phyloP scores from a whole-genome alignment of 805 yeast genomes.

The Myxozyma mucilagina region DNA sequence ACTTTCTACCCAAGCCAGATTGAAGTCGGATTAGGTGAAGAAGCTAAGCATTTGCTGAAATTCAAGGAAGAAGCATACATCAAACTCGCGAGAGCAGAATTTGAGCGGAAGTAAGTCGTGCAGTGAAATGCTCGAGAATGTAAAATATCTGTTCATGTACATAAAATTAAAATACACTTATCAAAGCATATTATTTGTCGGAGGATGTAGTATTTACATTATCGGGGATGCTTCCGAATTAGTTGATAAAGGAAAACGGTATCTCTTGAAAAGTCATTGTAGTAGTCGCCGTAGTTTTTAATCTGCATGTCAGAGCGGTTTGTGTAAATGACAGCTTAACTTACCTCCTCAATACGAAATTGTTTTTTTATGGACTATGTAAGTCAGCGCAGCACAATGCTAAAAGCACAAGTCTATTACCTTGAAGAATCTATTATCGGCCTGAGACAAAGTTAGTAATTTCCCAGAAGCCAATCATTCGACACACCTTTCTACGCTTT shows the following conservation, averaged over 20 bases:
- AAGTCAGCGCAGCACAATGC: neutral
- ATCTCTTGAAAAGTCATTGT: conserved; percentile 16
- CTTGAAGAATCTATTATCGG: conserved; percentile 42
- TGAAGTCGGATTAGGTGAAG: conserved; percentile 68
- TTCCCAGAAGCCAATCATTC: too few species aligned
- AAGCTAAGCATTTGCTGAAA: conserved; percentile 65
- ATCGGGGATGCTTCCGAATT: conserved; percentile 14
- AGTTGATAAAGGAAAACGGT: conserved; percentile 22
- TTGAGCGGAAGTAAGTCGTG: neutral
- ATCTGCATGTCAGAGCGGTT: conserved; percentile 25
- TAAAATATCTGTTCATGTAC: neutral
- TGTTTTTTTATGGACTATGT: conserved; percentile 38
- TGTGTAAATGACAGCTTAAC: neutral
- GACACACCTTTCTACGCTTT: conserved; percentile 49
- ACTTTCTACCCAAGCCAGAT: conserved; percentile 61
- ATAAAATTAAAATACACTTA: neutral
- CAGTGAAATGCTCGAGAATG: neutral
- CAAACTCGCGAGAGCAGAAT: neutral
- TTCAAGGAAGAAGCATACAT: conserved; percentile 36
- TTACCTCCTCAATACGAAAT: conserved; percentile 39
- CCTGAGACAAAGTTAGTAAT: conserved; percentile 12
- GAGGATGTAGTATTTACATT: too few species aligned
- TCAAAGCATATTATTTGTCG: too few species aligned
- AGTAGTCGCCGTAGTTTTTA: conserved; percentile 33
- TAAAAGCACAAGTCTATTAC: neutral